A percentile compares a stretch with the other conserved stretches of the same genome.
Conservation (phyloP, 345 rosid genomes). For the Eucalyptus globulus region DNA sequence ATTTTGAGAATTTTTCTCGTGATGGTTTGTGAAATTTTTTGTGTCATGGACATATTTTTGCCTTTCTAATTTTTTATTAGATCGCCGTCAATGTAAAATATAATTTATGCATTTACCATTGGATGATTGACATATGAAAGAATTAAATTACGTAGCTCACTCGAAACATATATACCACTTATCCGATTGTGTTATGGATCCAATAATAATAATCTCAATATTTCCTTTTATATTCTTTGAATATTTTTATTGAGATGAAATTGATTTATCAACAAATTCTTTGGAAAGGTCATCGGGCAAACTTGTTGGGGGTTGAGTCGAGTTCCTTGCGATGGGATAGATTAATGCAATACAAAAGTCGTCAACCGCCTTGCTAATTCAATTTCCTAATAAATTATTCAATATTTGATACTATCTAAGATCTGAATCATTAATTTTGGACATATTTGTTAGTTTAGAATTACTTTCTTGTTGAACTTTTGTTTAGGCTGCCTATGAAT, state of each 20-base stretch:
- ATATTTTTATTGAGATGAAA: not conserved
- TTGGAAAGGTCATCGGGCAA: not conserved
- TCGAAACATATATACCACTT: not conserved
- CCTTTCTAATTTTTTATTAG: not conserved
- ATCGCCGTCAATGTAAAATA: not conserved
- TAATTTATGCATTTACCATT: not conserved
- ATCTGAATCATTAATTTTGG: not conserved
- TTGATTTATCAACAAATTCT: not conserved
- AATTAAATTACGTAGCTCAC: not conserved
- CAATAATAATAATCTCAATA: not conserved
- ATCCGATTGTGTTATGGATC: not conserved
- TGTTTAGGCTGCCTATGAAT: not conserved
- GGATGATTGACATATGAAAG: not conserved
- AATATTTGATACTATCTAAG: not conserved
- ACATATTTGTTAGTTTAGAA: not conserved
- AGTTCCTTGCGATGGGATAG: accelerated
- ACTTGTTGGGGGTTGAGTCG: accelerated
- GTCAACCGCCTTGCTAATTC: not conserved
- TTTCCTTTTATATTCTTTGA: not conserved
- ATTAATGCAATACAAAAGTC: not conserved
- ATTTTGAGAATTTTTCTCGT: not conserved
- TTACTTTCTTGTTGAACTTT: not conserved
- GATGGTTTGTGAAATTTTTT: not conserved
- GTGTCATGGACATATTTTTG: not conserved
- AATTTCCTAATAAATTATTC: not conserved